These are phyloP conservation scores for Calonectria leucothoes DNA, from an alignment of 2,329 filamentous ascomycete genomes.

Conservation along the genomic window DNA sequence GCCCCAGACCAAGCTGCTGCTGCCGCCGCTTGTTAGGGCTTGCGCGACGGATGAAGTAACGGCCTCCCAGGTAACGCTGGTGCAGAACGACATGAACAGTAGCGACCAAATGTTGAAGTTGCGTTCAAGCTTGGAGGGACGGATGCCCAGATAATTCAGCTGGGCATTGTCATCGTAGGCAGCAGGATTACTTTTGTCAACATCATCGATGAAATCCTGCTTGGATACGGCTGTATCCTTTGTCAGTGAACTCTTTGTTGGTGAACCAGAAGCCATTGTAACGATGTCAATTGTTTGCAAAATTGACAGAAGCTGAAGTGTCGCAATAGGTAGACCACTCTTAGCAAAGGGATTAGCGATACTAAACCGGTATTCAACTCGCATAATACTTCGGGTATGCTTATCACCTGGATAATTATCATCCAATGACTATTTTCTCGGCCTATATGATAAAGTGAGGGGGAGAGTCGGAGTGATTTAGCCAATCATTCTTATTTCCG, in stretches of 20 bases:
- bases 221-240: background rate
- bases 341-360: background rate
- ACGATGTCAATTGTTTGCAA: no score
- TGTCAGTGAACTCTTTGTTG: background rate
- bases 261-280: background rate
- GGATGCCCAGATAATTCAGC: slow-evolving; percentile 6
- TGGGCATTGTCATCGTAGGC: background rate
- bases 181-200: background rate
- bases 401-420: background rate
- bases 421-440: background rate
- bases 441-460: background rate
- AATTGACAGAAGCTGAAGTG: background rate
- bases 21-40: slow-evolving; percentile 1
- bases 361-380: background rate
- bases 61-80: slow-evolving; percentile 20
- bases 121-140: slow-evolving; percentile 9
- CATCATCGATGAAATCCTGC: background rate
- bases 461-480: background rate
- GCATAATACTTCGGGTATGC: background rate
- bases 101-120: slow-evolving; percentile 22
- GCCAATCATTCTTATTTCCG: background rate
- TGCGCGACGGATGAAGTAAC: slow-evolving; percentile 2
- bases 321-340: background rate
- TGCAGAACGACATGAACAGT: slow-evolving; percentile 22
- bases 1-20: slow-evolving; percentile 21